Evolutionary conservation across 2,329 filamentous ascomycete genomes (phyloP), one percentile per base, ranked within the genome.

Genomic region (Cladosporium velox): DNA sequence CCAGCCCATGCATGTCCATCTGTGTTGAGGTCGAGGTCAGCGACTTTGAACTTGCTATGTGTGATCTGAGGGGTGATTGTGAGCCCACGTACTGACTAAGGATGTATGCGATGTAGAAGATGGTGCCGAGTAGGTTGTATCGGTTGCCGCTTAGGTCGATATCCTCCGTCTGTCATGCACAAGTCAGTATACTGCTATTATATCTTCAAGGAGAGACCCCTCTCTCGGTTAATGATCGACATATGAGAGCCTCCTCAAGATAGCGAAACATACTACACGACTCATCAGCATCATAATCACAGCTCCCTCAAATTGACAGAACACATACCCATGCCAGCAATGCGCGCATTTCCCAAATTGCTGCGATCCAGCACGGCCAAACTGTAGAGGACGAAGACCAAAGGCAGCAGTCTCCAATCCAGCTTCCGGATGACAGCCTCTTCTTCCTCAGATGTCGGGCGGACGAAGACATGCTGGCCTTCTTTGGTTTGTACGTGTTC

Each of bases 1-100:
- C 75, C 75, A 77, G 28, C 75, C 75, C 61, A 88, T 82, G 21
- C 88, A 75, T 1, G 85, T 86, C 85, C 85, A 88, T 78, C 88
- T 86, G 70, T 87, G 88, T 1, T 47, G 8, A n/a, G 81, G 1
- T 21, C 2, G 14, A 11, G 8, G 35, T 64, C 18, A 64, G 51
- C 38, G 35, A 47, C 3, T n/a, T 5, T 47, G 4, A 5, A 5
- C 1, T 32, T 10, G 32, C 34, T 24, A 6, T 6, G 4, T n/a
- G 7, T n/a, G n/a, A n/a, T n/a, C n/a, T n/a, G n/a, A n/a, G n/a
- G n/a, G n/a, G n/a, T n/a, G n/a, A n/a, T n/a, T n/a, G n/a, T n/a
- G n/a, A n/a, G n/a, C n/a, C n/a, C n/a, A n/a, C n/a, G n/a, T n/a
- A n/a, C 61, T 64, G 61, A 15, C 51, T 57, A 10, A 59, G 24